These are phyloP conservation scores for Apiotrichum sp. DNA, from an alignment of 1,284 basidiomycete genomes.

Conservation along the genomic window DNA sequence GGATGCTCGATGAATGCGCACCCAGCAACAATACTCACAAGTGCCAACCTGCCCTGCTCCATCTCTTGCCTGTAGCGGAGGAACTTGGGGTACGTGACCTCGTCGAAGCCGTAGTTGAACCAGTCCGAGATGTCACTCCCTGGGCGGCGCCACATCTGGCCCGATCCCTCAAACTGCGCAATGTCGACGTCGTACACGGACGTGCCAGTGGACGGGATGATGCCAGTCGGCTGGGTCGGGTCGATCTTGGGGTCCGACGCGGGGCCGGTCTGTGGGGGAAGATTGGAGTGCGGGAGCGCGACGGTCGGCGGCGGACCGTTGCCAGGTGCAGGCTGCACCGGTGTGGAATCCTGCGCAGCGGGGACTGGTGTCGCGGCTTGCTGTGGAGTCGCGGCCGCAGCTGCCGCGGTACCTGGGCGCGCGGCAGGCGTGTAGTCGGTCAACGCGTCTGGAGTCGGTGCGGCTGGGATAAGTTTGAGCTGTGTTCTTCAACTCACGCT, in stretches of 20 bases:
- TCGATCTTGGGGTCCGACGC: conserved; percentile 53
- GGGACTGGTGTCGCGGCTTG: conserved; percentile 34
- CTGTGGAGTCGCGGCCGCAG: conserved; percentile 11
- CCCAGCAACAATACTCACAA: conserved; percentile 37
- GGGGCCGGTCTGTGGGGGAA: conserved; percentile 29
- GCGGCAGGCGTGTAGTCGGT: conserved; percentile 87
- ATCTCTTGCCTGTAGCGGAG: conserved; percentile 77
- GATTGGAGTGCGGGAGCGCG: conserved; percentile 29
- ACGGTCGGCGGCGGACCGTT: conserved; percentile 19
- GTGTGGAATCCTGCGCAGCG: conserved; percentile 11
- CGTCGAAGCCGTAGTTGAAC: conserved; percentile 99
- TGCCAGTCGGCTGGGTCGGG: conserved; percentile 56
- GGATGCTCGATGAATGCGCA: conserved; percentile 7
- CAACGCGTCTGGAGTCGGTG: conserved; percentile 60
- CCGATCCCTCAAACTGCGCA: conserved; percentile 65
- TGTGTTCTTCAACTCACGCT: conserved; percentile 13
- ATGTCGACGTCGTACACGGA: conserved; percentile 87
- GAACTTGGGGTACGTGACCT: conserved; percentile 89
- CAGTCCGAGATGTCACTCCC: conserved; percentile 94
- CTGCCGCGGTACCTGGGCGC: conserved; percentile 52
- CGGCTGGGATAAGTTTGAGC: conserved; percentile 16
- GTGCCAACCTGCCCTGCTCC: conserved; percentile 53
- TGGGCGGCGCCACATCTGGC: conserved; percentile 79
- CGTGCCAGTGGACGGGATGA: conserved; percentile 54
- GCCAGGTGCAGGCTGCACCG: conserved; percentile 14